Base-by-base conservation (phyloP, 768 basidiomycete genomes). In the Lyophyllum decastes region DNA sequence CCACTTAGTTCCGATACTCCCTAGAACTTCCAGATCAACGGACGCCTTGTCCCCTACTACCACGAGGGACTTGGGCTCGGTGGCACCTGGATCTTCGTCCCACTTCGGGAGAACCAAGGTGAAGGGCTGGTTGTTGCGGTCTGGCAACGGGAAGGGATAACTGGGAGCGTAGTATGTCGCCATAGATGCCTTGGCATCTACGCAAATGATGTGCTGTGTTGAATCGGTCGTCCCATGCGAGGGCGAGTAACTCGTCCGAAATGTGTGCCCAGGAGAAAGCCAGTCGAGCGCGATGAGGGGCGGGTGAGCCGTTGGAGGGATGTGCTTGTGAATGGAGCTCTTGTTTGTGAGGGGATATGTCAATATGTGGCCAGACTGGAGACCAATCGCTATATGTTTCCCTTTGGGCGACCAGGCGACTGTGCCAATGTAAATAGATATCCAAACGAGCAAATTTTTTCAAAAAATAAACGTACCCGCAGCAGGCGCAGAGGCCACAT, bases 371-470 rank as follows among this genome's bases (percentile, higher is more conserved):
- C 91, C 90, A 19, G 77, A 79, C 61, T 82, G 82, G 16, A 92
- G 72, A 22, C 88, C 92, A 46, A 94, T 81, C 0, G 89, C 90
- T 41, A 94, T 76, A 55, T 93, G 91, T 67, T 91, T 94, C 45
- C 91, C 92, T 68, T 91, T 92, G 1, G 91, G 89, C 2, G 91
- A 93, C 91, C 92, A 94, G 12, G 88, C 82, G 9, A 88, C 92
- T 93, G 55, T 45, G 52, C n/a, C 22, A 9, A 52, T 34, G 21
- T 46, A 24, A 61, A 54, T 33, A 2, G 5, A 26, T 22, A 49
- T 35, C 59, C 41, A 5, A 56, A 57, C 12, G 41, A 9, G 59
- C 10, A 17, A 27, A 26, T 14, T n/a, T n/a, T n/a, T n/a, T n/a
- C 14, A 53, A 34, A 21, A 19, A 41, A n/a, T 30, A 10, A 10